Percentiles rank a stretch among this genome's conserved stretches.
These are phyloP conservation scores for Lentinula sp. DNA, from an alignment of 768 basidiomycete genomes.

Conservation along the genomic window DNA sequence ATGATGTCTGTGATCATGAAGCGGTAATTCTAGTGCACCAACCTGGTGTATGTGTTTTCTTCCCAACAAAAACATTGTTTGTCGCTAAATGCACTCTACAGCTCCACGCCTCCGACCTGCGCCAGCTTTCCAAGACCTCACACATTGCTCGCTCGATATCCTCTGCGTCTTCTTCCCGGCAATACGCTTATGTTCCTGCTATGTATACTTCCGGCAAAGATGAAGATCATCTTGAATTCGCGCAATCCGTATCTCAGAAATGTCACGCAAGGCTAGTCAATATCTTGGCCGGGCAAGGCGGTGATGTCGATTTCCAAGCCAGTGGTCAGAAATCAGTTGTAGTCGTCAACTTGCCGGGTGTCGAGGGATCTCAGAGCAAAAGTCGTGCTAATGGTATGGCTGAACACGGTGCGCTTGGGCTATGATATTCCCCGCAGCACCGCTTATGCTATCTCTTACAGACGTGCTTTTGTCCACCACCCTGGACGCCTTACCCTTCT, in stretches of 20 bases:
- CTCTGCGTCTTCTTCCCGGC: slow-evolving; percentile 47
- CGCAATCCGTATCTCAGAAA: slow-evolving; percentile 37
- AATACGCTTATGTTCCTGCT: slow-evolving; percentile 53
- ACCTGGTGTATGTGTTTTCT: slow-evolving; percentile 49
- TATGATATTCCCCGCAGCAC: slow-evolving; percentile 6
- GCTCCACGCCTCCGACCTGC: slow-evolving; percentile 77
- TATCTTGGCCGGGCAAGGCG: slow-evolving; percentile 30
- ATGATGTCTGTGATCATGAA: slow-evolving; percentile 56
- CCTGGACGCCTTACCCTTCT: slow-evolving; percentile 27
- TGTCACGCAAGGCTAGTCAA: slow-evolving; percentile 49
- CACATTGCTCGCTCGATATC: slow-evolving; percentile 41
- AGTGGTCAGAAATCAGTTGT: slow-evolving; percentile 45
- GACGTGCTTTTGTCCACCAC: slow-evolving; percentile 44
- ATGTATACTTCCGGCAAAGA: background rate
- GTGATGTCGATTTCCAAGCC: slow-evolving; percentile 23
- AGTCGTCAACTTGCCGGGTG: slow-evolving; percentile 45
- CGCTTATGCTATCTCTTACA: slow-evolving; percentile 35
- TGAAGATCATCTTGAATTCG: slow-evolving; percentile 27
- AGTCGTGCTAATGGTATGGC: slow-evolving; percentile 53
- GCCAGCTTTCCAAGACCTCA: slow-evolving; percentile 47
- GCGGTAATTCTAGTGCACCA: slow-evolving; percentile 67
- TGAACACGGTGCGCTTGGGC: slow-evolving; percentile 44
- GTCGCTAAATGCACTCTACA: slow-evolving; percentile 17
- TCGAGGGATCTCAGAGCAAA: slow-evolving; percentile 23
- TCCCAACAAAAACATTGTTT: too few species aligned